Conservation (phyloP, 352 stramenopile species). For the Plasmopara viticola region DNA sequence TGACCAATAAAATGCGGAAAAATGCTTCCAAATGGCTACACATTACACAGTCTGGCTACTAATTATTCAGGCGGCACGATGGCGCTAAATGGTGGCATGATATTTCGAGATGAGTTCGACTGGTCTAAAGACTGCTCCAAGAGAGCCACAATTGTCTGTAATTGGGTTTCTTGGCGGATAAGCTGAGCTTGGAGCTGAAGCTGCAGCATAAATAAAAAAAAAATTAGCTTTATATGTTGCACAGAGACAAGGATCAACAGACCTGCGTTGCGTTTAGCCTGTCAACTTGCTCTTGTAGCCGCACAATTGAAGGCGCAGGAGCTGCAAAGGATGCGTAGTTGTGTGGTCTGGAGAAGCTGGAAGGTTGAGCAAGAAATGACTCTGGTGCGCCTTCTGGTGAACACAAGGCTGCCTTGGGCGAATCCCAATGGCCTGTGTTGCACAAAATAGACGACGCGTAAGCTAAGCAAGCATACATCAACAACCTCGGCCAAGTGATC, state of each 20-base stretch:
- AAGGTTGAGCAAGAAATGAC: conserved; percentile 8
- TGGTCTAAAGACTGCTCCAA: conserved; percentile 26
- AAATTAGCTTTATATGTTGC: background rate
- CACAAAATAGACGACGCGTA: background rate
- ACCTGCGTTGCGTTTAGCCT: conserved; percentile 49
- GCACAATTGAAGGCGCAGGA: conserved; percentile 11
- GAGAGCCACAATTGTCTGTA: conserved; percentile 47
- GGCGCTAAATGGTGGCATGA: conserved; percentile 39
- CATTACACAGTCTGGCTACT: too few relatives aligned
- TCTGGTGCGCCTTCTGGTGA: conserved; percentile 17
- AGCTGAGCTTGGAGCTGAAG: conserved; percentile 51
- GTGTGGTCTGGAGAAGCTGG: conserved; percentile 16
- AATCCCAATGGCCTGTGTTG: conserved; percentile 19
- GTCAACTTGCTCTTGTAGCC: conserved; percentile 53
- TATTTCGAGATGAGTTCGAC: conserved; percentile 10
- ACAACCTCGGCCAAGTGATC: too few relatives aligned
- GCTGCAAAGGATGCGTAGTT: conserved; percentile 16
- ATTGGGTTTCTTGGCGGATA: conserved; percentile 43
- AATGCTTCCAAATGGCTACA: too few relatives aligned
- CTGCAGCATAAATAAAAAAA: conserved; percentile 12
- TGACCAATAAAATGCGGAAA: background rate
- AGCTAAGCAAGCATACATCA: too few relatives aligned
- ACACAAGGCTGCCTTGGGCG: conserved; percentile 18
- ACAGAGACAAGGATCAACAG: conserved; percentile 4
- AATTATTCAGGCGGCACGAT: conserved; percentile 31